These are phyloP conservation scores for Microstroma glucosiphilum DNA, from an alignment of 1,284 basidiomycete genomes.

Conservation along the genomic window DNA sequence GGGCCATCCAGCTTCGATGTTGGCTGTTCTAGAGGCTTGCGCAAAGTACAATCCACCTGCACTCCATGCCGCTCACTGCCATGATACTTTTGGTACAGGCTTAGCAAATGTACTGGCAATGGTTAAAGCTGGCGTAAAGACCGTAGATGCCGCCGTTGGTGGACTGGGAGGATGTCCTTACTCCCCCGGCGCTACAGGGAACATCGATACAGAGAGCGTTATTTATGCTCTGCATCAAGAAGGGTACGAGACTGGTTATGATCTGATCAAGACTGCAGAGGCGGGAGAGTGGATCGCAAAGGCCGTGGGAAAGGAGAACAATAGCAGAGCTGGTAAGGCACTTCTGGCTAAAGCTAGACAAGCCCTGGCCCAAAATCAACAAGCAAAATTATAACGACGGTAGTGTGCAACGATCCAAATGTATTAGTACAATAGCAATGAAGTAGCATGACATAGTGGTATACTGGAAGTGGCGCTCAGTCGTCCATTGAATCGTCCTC, in stretches of 20 bases:
- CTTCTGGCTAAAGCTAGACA: conserved; percentile 19
- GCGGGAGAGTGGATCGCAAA: conserved; percentile 28
- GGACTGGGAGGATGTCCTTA: conserved; percentile 92
- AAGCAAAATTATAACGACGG: too few relatives aligned
- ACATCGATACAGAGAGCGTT: conserved; percentile 59
- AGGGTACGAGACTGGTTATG: conserved; percentile 63
- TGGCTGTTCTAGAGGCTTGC: conserved; percentile 66
- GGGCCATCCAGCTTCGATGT: conserved; percentile 67
- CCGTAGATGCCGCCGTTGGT: conserved; percentile 62
- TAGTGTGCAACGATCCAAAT: not conserved
- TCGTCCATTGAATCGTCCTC: too few relatives aligned
- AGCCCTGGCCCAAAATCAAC: not conserved
- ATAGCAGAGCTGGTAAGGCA: conserved; percentile 28
- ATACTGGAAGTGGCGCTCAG: too few relatives aligned
- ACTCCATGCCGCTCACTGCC: conserved; percentile 60
- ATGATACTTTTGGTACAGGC: conserved; percentile 84
- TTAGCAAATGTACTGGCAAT: conserved; percentile 55
- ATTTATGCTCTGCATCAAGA: conserved; percentile 73
- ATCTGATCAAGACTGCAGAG: conserved; percentile 48
- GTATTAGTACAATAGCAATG: not conserved
- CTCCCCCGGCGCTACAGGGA: conserved; percentile 65
- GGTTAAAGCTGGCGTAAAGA: conserved; percentile 54
- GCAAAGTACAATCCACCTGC: conserved; percentile 51
- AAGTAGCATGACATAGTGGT: too few relatives aligned
- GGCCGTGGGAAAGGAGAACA: conserved; percentile 23